Percentiles rank a stretch among this genome's conserved stretches.
Conservation (phyloP, 73 alveolate genomes). For the Strombidium stylifer region DNA sequence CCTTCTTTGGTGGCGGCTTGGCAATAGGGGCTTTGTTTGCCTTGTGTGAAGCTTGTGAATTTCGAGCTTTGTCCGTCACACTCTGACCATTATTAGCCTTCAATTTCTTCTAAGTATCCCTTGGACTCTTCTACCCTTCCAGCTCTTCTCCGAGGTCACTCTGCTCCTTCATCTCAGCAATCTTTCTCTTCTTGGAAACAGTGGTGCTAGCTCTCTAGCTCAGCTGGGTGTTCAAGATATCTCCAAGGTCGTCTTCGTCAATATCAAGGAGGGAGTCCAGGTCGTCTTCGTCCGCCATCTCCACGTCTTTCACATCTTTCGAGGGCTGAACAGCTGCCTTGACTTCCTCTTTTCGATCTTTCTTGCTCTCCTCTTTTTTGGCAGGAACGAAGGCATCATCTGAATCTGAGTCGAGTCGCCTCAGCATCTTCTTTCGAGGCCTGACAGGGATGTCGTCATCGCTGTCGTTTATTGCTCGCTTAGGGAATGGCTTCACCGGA, state of each 20-base stretch:
- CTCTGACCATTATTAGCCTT: not conserved
- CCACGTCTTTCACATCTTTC: not conserved
- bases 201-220: not conserved
- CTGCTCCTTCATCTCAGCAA: not conserved
- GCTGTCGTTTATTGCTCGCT: not conserved
- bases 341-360: not conserved
- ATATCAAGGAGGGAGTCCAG: too few species aligned
- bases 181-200: not conserved
- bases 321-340: not conserved
- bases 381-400: not conserved
- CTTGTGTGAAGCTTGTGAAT: not conserved
- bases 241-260: too few species aligned
- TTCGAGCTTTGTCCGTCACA: not conserved
- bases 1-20: not conserved
- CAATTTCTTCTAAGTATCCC: not conserved
- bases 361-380: not conserved
- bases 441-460: not conserved
- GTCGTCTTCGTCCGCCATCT: not conserved
- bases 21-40: not conserved
- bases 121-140: not conserved
- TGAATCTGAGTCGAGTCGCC: not conserved
- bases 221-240: too few species aligned
- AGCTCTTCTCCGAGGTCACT: constrained; percentile 14
- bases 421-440: not conserved
- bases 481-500: not conserved